phyloP scores from a whole-genome alignment of 352 stramenopile genomes.

The Globisporangium nunn region DNA sequence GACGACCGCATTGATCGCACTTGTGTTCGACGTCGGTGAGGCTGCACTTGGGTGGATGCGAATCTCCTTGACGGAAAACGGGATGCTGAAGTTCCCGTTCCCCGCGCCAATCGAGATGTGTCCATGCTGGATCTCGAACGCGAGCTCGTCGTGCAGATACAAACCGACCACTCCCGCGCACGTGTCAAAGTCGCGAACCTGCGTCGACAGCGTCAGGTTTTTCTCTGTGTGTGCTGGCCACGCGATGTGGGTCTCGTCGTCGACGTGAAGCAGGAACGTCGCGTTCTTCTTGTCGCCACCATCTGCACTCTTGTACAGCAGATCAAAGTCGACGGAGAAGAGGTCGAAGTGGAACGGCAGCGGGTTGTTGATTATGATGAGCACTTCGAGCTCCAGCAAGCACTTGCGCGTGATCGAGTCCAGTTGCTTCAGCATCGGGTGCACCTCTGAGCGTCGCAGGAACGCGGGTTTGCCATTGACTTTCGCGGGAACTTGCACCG shows the following conservation, averaged over 20 bases:
- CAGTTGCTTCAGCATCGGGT: slow-evolving; percentile 60
- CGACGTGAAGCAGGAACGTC: slow-evolving; percentile 40
- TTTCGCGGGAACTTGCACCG: slow-evolving; percentile 54
- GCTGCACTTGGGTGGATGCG: slow-evolving; percentile 39
- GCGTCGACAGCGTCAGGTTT: slow-evolving; percentile 47
- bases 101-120: slow-evolving; percentile 45
- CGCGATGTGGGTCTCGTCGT: slow-evolving; percentile 36
- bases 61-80: slow-evolving; percentile 61
- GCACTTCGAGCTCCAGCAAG: slow-evolving; percentile 58
- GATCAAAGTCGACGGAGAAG: slow-evolving; percentile 55
- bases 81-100: slow-evolving; percentile 64
- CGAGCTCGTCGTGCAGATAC: slow-evolving; percentile 56
- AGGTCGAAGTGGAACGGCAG: slow-evolving; percentile 74
- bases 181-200: slow-evolving; percentile 50
- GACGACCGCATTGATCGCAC: slow-evolving; percentile 25
- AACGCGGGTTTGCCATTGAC: slow-evolving; percentile 68
- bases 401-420: slow-evolving; percentile 69
- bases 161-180: slow-evolving; percentile 59
- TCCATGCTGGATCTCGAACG: slow-evolving; percentile 61
- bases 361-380: slow-evolving; percentile 73
- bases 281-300: slow-evolving; percentile 6
- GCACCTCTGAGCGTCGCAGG: slow-evolving; percentile 51
- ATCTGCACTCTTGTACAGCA: slow-evolving; percentile 49
- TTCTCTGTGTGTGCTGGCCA: slow-evolving; percentile 63
- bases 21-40: background rate